Evolutionary conservation across 2,329 filamentous ascomycete species (phyloP).

Genomic region (Didymella sp.): DNA sequence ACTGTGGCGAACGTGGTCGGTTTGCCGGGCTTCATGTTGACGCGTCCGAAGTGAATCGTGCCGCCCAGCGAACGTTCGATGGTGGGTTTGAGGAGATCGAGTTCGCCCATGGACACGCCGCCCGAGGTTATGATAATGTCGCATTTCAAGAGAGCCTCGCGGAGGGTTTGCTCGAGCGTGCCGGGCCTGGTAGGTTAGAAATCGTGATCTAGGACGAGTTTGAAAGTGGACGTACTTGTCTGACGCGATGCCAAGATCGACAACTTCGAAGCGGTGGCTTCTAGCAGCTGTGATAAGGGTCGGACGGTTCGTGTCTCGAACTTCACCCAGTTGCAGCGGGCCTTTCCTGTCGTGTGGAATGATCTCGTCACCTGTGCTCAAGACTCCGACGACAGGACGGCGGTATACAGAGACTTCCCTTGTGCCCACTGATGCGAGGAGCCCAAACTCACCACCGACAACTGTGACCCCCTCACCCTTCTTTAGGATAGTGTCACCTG

Average conservation of each 20-base stretch:
- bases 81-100: slow-evolving; percentile 94
- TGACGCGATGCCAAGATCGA: slow-evolving; percentile 85
- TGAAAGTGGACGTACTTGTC: slow-evolving; percentile 61
- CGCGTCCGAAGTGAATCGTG: slow-evolving; percentile 93
- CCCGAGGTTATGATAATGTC: slow-evolving; percentile 92
- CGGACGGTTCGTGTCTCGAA: slow-evolving; percentile 91
- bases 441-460: slow-evolving; percentile 87
- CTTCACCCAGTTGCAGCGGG: slow-evolving; percentile 76
- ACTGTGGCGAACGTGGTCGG: slow-evolving; percentile 96
- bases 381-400: slow-evolving; percentile 79
- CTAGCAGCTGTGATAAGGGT: slow-evolving; percentile 80
- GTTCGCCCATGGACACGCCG: slow-evolving; percentile 96
- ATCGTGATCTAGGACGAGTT: slow-evolving; percentile 16
- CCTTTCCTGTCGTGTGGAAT: slow-evolving; percentile 73
- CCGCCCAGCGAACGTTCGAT: slow-evolving; percentile 89
- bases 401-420: slow-evolving; percentile 74
- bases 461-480: slow-evolving; percentile 84
- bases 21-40: slow-evolving; percentile 98
- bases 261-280: slow-evolving; percentile 76
- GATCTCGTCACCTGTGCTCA: slow-evolving; percentile 96
- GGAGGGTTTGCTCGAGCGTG: slow-evolving; percentile 77
- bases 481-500: slow-evolving; percentile 72
- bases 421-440: slow-evolving; percentile 85
- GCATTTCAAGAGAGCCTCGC: slow-evolving; percentile 73
- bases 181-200: slow-evolving; percentile 59